Percentiles rank a stretch among this genome's conserved stretches.
Conservation (phyloP, 169 alveolate species). For the Sarcocystis neurona region DNA sequence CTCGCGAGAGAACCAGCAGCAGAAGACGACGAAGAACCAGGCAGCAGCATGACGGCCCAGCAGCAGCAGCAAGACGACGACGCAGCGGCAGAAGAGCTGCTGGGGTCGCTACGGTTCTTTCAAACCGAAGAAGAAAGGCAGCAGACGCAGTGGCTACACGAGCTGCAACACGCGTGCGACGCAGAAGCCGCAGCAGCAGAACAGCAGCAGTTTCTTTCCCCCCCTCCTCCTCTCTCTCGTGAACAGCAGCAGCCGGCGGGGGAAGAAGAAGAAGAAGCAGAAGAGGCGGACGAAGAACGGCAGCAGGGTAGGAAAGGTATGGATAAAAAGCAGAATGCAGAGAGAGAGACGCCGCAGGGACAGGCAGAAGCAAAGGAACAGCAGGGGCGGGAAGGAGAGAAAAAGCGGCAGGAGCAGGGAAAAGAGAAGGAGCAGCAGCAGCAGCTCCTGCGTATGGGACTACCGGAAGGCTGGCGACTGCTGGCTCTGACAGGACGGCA, state of each 20-base stretch:
- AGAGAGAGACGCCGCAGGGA: no score
- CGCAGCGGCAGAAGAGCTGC: neutral
- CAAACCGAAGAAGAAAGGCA: neutral
- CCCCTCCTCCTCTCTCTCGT: no score
- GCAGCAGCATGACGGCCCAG: neutral
- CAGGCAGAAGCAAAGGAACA: neutral
- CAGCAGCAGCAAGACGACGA: neutral
- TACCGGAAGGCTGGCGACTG: slow-evolving; percentile 10
- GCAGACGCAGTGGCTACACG: neutral
- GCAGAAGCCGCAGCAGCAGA: neutral
- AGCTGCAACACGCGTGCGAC: neutral
- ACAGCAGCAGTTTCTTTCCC: no score
- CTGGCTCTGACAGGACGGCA: neutral
- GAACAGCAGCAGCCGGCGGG: no score
- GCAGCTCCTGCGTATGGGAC: neutral
- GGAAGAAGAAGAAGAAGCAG: no score
- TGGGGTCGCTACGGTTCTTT: neutral
- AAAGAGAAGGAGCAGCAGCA: neutral
- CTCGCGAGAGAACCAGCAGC: neutral
- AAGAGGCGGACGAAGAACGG: no score
- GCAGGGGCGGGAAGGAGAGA: neutral
- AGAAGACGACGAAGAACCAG: neutral
- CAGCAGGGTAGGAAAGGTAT: no score
- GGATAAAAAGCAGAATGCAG: no score
- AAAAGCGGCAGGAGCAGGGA: neutral